Base-by-base conservation (phyloP, 441 rosid genomes). In the Euphorbia celastroides region DNA sequence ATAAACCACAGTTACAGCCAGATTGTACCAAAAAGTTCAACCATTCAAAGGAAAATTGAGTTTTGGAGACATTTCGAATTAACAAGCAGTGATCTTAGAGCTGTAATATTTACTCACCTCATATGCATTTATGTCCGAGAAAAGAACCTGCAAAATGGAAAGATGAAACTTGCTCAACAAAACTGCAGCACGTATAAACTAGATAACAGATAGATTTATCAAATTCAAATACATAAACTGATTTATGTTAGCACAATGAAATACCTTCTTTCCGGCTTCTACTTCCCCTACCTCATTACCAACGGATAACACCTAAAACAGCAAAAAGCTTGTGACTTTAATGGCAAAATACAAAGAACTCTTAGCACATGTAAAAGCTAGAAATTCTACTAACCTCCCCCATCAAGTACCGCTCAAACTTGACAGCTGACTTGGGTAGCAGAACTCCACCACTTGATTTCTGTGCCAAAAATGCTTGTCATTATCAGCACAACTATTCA, bases 361-460 rank as follows among this genome's bases (percentile, higher is more conserved):
- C 32, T 17, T 19, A 7, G 12, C 8, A 42, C 20, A 63, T n/a
- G n/a, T n/a, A n/a, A n/a, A n/a, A 41, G 68, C 30, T 16, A 20
- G 10, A 38, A 10, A 60, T 36, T 12, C 5, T 14, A 32, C 76
- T 75, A 75, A 93, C 98, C 92, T 90, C 94, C 7, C 97, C 96
- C 80, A 86, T 81, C 16, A 90, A 82, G 70, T 85, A 90, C 17
- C 93, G 79, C 81, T 93, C 96, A 65, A 88, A 93, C 67, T 87
- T 93, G 17, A 93, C 97, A 44, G 97, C 97, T 62, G 96, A 81
- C 75, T 88, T 87, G 30, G 98, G 95, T 76, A 89, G 78, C 82
- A 90, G 65, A 62, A 93, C 92, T 63, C 98, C 98, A 27, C 97
- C 97, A 13, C 88, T 78, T 3, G 97, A 86, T 88, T 83, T 88